These are phyloP conservation scores for Leccinum variicolor DNA, from an alignment of 768 basidiomycete species.

Conservation along the genomic window DNA sequence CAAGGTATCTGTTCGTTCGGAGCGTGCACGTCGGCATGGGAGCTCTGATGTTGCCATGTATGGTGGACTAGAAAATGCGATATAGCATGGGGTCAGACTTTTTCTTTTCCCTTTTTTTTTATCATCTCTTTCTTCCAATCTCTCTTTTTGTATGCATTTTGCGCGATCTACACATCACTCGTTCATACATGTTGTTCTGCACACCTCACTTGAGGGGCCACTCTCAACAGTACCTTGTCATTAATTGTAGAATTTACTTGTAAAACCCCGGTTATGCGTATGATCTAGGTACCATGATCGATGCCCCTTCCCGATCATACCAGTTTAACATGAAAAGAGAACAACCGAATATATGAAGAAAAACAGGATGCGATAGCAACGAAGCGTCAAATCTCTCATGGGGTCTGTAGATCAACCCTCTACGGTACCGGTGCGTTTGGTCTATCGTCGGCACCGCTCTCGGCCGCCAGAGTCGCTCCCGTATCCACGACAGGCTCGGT, in stretches of 20 bases:
- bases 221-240: constrained; percentile 14
- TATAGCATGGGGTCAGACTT: constrained; percentile 13
- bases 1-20: constrained; percentile 29
- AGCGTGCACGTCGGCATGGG: constrained; percentile 23
- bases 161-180: constrained; percentile 11
- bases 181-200: constrained; percentile 13
- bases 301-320: constrained; percentile 4
- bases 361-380: not conserved
- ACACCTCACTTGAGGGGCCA: not conserved
- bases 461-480: not conserved
- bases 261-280: constrained; percentile 19
- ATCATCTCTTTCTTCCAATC: not conserved
- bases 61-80: constrained; percentile 23
- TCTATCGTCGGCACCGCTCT: constrained; percentile 1
- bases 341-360: not conserved
- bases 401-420: not conserved
- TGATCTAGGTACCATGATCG: constrained; percentile 6
- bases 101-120: not conserved
- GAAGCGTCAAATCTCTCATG: not conserved
- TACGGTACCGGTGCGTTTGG: not conserved
- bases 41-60: constrained; percentile 31
- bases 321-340: not conserved
- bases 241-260: constrained; percentile 30
- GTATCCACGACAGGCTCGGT: not conserved
- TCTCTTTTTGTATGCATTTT: constrained; percentile 7